Evolutionary conservation across 305 asterid genomes (phyloP), one percentile per base, ranked within the genome.

Genomic region (Plantago rigida): DNA sequence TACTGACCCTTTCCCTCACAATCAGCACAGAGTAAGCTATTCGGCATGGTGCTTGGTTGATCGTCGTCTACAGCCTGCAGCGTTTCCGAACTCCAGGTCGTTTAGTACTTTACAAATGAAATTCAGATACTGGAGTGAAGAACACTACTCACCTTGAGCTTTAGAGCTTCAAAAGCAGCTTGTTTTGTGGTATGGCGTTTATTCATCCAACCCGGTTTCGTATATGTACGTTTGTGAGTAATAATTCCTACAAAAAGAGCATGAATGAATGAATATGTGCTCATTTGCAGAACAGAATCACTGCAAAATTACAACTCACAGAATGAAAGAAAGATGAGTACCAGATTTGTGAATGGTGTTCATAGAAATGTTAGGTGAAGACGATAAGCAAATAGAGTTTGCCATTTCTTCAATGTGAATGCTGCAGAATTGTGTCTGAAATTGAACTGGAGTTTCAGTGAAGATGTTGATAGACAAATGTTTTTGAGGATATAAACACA

Each of bases 1-100:
- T 31, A 82, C 85, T 75, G 47, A 83, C 94, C 94, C 55, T 79
- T 64, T 68, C 94, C 90, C 7, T 85, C 90, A 63, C 94, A 85
- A 26, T 79, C 82, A n/a, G 58, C 12, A 66, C 90, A 85, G 47
- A 85, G 60, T 34, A 85, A 39, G 87, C 80, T 85, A 47, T n/a
- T 71, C n/a, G 34, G 2, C 65, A 79, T 83, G 62, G 72, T 52
- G 51, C n/a, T 48, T 39, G 84, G 42, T 66, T 12, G 45, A 8
- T 70, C 56, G 13, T 70, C 59, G 44, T 66, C 77, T 5, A 78
- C 51, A 48, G 84, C 86, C 94, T 85, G 73, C 47, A 77, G 61
- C 57, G 44, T 12, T 7, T 66, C 22, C 6, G 28, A 47, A 61
- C n/a, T 61, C 15, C 22, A 34, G 59, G 17, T 3, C 46, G 17